Evolutionary conservation across 139 green algal species (phyloP).

Genomic region (Gonium pectorale): DNA sequence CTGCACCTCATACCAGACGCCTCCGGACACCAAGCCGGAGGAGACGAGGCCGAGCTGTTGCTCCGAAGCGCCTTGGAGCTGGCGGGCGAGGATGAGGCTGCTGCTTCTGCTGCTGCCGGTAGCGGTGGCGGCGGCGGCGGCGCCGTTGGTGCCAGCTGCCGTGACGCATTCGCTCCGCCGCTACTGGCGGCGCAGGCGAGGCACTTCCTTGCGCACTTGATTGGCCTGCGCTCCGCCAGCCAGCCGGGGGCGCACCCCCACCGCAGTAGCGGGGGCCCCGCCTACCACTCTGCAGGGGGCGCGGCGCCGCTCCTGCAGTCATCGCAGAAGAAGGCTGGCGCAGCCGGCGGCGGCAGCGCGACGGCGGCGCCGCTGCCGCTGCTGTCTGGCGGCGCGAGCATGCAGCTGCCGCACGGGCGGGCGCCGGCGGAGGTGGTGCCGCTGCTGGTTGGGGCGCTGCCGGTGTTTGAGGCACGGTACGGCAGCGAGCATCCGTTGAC

Average conservation of each 20-base stretch:
- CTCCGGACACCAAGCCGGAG: not conserved
- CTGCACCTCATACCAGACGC: slow-evolving; percentile 11
- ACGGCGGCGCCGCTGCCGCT: not conserved
- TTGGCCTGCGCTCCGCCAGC: not conserved
- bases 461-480: slow-evolving; percentile 2
- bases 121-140: not conserved
- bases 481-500: not conserved
- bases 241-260: too few species aligned
- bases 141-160: not conserved
- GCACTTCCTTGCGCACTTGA: slow-evolving; percentile 16
- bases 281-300: too few species aligned
- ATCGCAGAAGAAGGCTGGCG: too few species aligned
- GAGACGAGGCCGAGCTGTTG: slow-evolving; percentile 31
- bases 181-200: slow-evolving; percentile 32
- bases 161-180: not conserved
- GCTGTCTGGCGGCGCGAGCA: not conserved
- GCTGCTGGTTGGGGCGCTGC: slow-evolving; percentile 19
- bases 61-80: not conserved
- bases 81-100: not conserved
- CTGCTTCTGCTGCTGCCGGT: not conserved
- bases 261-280: too few species aligned
- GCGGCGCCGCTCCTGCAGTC: too few species aligned
- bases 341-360: not conserved
- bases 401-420: slow-evolving; percentile 8
- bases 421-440: not conserved